phyloP scores from a whole-genome alignment of 2,329 filamentous ascomycete genomes.

The Penicillium sp. region DNA sequence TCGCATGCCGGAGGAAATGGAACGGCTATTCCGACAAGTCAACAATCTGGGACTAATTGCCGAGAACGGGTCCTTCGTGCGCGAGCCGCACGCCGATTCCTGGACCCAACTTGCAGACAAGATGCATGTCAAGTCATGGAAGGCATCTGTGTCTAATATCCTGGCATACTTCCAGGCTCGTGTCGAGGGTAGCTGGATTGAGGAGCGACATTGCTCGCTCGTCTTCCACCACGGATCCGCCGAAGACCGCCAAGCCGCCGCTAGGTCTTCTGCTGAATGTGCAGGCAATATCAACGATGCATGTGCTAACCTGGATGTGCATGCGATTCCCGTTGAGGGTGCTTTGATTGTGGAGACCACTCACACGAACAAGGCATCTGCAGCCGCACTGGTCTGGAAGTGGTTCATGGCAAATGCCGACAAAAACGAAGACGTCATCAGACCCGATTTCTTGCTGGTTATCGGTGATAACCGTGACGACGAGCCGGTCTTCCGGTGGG shows the following conservation, averaged over 20 bases:
- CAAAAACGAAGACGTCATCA: constrained; percentile 32
- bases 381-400: constrained; percentile 70
- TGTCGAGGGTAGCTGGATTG: constrained; percentile 81
- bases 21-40: constrained; percentile 78
- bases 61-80: constrained; percentile 90
- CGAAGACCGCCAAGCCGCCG: constrained; percentile 71
- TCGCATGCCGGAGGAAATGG: constrained; percentile 80
- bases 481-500: constrained; percentile 92
- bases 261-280: constrained; percentile 80
- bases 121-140: constrained; percentile 71
- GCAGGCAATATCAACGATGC: constrained; percentile 94
- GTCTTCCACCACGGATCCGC: constrained; percentile 87
- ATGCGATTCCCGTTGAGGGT: constrained; percentile 76
- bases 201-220: constrained; percentile 87
- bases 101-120: constrained; percentile 80
- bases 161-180: constrained; percentile 87
- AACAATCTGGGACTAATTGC: constrained; percentile 85
- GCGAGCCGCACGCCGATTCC: constrained; percentile 61
- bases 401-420: constrained; percentile 58
- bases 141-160: constrained; percentile 75
- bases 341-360: constrained; percentile 80
- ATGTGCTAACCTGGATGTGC: constrained; percentile 77
- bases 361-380: constrained; percentile 84
- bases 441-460: constrained; percentile 81
- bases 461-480: constrained; percentile 90